Evolutionary conservation across 2,329 filamentous ascomycete genomes (phyloP).

Genomic region (Ophiostoma piceae): DNA sequence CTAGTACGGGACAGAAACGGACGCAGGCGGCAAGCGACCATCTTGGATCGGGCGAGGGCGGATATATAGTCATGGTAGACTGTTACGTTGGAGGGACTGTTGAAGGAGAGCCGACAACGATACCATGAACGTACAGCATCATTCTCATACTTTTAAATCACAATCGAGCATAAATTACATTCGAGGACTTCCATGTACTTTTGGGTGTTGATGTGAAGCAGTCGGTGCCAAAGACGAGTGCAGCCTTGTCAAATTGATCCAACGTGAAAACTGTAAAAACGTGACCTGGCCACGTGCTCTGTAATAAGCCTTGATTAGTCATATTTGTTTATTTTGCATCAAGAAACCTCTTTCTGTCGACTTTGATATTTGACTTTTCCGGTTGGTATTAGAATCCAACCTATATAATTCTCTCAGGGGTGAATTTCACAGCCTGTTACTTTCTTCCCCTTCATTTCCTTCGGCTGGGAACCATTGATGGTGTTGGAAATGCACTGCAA

Average conservation of each 20-base stretch:
- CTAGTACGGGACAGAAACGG: neutral
- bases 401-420: neutral
- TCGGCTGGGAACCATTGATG: neutral
- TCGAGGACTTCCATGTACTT: neutral
- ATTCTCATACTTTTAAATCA: constrained; percentile 18
- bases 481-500: neutral
- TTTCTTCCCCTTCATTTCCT: neutral
- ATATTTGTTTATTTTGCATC: neutral
- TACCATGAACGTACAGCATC: constrained; percentile 21
- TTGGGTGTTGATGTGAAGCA: neutral
- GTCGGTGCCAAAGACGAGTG: neutral
- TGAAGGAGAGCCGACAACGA: constrained; percentile 20
- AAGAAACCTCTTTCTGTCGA: too few species aligned
- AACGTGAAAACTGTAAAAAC: neutral
- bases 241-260: neutral
- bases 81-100: neutral
- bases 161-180: constrained; percentile 12
- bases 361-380: neutral
- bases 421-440: neutral
- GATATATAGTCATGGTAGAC: neutral
- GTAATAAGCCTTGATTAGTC: neutral
- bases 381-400: neutral
- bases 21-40: neutral
- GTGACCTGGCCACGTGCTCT: neutral
- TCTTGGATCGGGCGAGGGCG: neutral